These are phyloP conservation scores for Diphasiastrum complanatum DNA, from an alignment of 83 land plant genomes.

Conservation along the genomic window DNA sequence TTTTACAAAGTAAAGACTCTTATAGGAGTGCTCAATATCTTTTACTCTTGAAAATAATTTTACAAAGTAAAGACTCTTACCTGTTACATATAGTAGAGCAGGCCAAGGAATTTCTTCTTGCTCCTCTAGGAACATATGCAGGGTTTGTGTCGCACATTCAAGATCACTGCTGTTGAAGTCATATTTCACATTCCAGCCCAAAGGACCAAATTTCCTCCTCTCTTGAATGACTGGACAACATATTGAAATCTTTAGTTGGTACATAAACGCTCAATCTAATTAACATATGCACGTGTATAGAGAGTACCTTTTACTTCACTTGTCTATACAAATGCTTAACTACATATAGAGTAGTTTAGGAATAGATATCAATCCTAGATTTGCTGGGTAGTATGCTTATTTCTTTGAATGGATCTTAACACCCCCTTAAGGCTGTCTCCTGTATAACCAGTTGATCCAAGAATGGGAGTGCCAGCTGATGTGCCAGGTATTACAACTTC, in stretches of 20 bases:
- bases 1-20: neutral
- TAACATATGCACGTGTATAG: too few relatives aligned
- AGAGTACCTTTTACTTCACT: too few relatives aligned
- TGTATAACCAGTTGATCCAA: too few relatives aligned
- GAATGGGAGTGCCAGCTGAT: too few relatives aligned
- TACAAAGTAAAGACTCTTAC: neutral
- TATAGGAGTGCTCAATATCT: neutral
- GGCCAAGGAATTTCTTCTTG: constrained; percentile 40
- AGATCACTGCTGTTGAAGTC: constrained; percentile 40
- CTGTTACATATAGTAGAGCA: constrained; percentile 37
- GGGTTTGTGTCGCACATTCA: constrained; percentile 33
- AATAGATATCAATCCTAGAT: too few relatives aligned
- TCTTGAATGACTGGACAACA: constrained; percentile 28
- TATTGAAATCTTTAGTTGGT: neutral
- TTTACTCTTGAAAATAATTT: neutral
- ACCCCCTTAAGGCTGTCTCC: too few relatives aligned
- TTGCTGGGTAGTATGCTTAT: too few relatives aligned
- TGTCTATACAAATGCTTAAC: too few relatives aligned
- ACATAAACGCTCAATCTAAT: too few relatives aligned
- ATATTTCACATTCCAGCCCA: constrained; percentile 40
- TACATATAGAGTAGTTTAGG: too few relatives aligned
- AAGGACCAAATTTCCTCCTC: constrained; percentile 36
- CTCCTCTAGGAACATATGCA: constrained; percentile 36
- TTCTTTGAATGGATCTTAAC: too few relatives aligned
- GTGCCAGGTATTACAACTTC: too few relatives aligned